phyloP scores from a whole-genome alignment of 2,329 filamentous ascomycete genomes.

The Neopestalotiopsis clavispora region DNA sequence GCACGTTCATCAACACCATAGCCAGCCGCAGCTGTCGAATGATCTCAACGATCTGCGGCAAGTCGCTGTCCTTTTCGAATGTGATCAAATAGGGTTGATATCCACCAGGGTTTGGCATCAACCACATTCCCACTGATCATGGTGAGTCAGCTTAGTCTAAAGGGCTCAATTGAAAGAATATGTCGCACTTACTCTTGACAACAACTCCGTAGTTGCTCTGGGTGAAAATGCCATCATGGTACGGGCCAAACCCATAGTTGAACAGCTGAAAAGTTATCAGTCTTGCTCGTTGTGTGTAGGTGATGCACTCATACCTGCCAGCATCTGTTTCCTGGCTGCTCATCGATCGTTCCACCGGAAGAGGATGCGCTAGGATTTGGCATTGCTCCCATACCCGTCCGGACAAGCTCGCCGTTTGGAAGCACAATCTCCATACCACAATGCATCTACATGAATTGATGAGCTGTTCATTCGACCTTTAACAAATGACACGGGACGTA shows the following conservation, averaged over 20 bases:
- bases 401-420: constrained; percentile 45
- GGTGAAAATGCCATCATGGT: constrained; percentile 48
- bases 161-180: background rate
- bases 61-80: constrained; percentile 53
- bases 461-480: background rate
- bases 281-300: no score
- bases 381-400: constrained; percentile 46
- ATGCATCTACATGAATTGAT: constrained; percentile 29
- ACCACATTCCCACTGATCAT: constrained; percentile 45
- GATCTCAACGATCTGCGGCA: constrained; percentile 46
- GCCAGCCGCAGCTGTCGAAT: constrained; percentile 3
- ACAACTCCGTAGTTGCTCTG: constrained; percentile 57
- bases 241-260: constrained; percentile 37
- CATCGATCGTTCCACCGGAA: background rate
- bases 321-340: constrained; percentile 36
- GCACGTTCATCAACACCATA: background rate
- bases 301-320: constrained; percentile 38
- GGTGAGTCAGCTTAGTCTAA: background rate
- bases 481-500: no score
- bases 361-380: constrained; percentile 22
- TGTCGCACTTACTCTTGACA: constrained; percentile 44
- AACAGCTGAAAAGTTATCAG: constrained; percentile 38
- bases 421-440: constrained; percentile 51
- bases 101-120: constrained; percentile 58
- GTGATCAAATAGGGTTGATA: constrained; percentile 48